Evolutionary conservation across 2,329 filamentous ascomycete species (phyloP), one percentile per base, ranked within the genome.

Genomic region (Tolypocladium paradoxum): DNA sequence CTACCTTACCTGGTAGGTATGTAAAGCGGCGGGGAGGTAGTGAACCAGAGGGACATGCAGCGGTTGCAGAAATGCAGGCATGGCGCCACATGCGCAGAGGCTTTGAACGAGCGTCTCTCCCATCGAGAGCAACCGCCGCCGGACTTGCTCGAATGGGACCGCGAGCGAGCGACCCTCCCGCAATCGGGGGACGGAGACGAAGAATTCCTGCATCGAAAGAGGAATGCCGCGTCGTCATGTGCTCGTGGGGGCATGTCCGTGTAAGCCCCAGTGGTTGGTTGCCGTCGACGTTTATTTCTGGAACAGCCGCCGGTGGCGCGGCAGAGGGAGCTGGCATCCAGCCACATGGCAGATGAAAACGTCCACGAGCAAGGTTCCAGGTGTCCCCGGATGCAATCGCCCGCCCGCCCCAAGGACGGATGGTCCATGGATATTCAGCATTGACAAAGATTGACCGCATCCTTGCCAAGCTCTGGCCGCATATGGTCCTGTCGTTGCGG

Each of bases 231-330:
- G 40, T 14, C 38, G 56, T 58, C 56, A 58, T 58, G 57, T 55
- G 57, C 48, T 46, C 36, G 24, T 27, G 33, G 14, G 51, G 35
- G 52, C 51, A 56, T 49, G 51, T 54, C 45, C 50, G 53, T 56
- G 55, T 54, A 57, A 51, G 53, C 48, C 48, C 31, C 50, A 48
- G 20, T 57, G 54, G 63, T 65, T 65, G 63, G 63, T 45, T 52
- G 43, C 50, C 31, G 54, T 49, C 46, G 50, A 33, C 8, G 51
- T 56, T 49, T 58, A 65, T 65, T 66, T 67, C 62, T 65, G 62
- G 63, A 62, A 66, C 59, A 67, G 61, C 64, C 65, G 65, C 65
- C 62, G 57, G 64, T 65, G 63, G 63, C 65, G 65, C 64, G 60
- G 49, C 52, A 51, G 49, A 50, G 37, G 53, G 50, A 52, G 18